Evolutionary conservation across 179 eudicot species (phyloP), one percentile per base, ranked within the genome.

Genomic region (Beta macrorhiza): DNA sequence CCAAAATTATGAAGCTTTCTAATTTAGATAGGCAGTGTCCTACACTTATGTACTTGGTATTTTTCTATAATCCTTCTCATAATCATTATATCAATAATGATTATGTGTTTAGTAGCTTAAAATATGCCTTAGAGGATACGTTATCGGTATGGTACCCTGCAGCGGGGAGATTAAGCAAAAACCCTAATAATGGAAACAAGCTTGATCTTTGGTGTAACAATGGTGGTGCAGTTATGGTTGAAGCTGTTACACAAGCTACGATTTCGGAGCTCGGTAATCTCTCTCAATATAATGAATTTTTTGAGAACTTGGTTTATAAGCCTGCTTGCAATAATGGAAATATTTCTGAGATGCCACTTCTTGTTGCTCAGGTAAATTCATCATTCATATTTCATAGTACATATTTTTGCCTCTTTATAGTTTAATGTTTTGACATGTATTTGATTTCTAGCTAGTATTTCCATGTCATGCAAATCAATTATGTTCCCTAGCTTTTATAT

Each of bases 21-120:
- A 84, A 84, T 81, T 78, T 84, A n/a, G 87, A 84, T 84, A 84
- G 87, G 82, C 87, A 84, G 68, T 84, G 87, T 72, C 84, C 87
- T 78, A 81, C 87, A 81, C 79, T 81, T n/a, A 81, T 84, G 84
- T 84, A 84, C 84, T 49, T 84, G 58, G 87, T 84, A 4, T 81
- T 84, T 53, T 84, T 84, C 71, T 84, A 84, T 57, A 74, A 81
- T 3, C 86, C 81, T 47, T n/a, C 49, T 65, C 47, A 80, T 55
- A 57, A 79, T 63, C 44, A 63, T 65, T 44, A 64, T 67, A 32
- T 47, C 22, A 16, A 37, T 19, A 77, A 59, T 37, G 58, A 75
- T 65, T 32, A 4, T 5, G 63, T 82, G 10, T 84, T 84, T 81
- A 74, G 73, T 67, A 78, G 71, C 63, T 67, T 84, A 52, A 84